These are phyloP conservation scores for Mercurialis annua DNA, from an alignment of 345 rosid species.

Conservation along the genomic window DNA sequence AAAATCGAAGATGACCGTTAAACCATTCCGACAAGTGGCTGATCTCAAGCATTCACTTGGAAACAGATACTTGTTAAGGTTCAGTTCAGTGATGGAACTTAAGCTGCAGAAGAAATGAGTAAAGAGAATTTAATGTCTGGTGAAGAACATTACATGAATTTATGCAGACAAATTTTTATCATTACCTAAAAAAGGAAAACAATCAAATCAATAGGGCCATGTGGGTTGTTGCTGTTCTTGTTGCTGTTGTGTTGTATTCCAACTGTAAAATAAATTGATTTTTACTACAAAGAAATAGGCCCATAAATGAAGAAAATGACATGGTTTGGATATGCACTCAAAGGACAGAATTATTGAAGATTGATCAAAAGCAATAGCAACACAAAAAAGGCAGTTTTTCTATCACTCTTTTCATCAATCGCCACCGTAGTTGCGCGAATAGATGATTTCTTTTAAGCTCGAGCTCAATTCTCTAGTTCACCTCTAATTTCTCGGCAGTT, in stretches of 20 bases:
- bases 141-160: conserved; percentile 11
- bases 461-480: no score
- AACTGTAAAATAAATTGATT: conserved; percentile 24
- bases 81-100: conserved; percentile 17
- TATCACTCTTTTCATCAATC: conserved; percentile 31
- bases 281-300: conserved; percentile 28
- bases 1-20: not conserved
- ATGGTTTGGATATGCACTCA: conserved; percentile 27
- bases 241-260: no score
- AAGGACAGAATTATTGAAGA: conserved; percentile 54
- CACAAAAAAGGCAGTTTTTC: conserved; percentile 23
- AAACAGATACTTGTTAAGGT: conserved; percentile 25
- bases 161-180: conserved; percentile 22
- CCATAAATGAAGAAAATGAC: conserved; percentile 42
- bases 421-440: no score
- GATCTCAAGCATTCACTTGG: conserved; percentile 23
- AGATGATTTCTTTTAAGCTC: no score
- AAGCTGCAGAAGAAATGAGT: conserved; percentile 11
- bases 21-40: conserved; percentile 12
- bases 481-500: no score
- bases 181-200: not conserved
- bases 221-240: conserved; percentile 34
- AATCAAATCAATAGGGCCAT: conserved; percentile 34
- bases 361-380: conserved; percentile 23
- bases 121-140: conserved; percentile 7